Evolutionary conservation across 2,329 filamentous ascomycete species (phyloP), one percentile per base, ranked within the genome.

Genomic region (Tolypocladium pustulatum): DNA sequence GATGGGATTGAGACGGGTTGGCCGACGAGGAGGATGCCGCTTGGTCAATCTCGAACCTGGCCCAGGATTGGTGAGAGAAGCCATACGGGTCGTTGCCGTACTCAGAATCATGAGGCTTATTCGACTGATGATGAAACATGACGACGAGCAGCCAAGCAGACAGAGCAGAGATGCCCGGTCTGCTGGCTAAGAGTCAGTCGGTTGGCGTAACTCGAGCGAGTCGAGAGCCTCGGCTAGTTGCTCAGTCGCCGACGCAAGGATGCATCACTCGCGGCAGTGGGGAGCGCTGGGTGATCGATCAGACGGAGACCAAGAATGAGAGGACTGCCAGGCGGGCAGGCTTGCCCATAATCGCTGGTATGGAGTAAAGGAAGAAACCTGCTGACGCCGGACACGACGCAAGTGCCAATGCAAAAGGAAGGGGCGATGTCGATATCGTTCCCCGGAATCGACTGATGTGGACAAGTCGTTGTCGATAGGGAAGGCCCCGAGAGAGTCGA

Each of bases 51-150:
- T 69, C 67, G 62, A 69, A 72, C 56, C 66, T 66, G 25, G 68
- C 60, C 69, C 68, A 74, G 59, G 65, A 60, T 65, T 71, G 71
- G 41, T 70, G 65, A 58, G 64, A 60, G 59, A 71, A 72, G 58
- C 66, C 69, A 65, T 68, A 67, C 56, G 63, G 58, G 58, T 70
- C 64, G 61, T 61, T 62, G 61, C 64, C 64, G 60, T 63, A 67
- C 63, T 64, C 67, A 64, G 67, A 63, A 65, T 63, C 65, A 65
- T 64, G 68, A 66, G 67, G 64, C 64, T 66, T 69, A 62, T 67
- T 68, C 59, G 65, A 63, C 58, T 67, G 61, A 64, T 71, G 69
- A 65, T 74, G 68, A 63, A 73, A 74, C 72, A 74, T 74, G 68
- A 67, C 71, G 69, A 69, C 66, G 61, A 61, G 60, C 63, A 65